Percentiles rank a stretch among this genome's conserved stretches.
Conservation (phyloP, 371 early-diverging fungal species). For the Neoconidiobolus thromboides region DNA sequence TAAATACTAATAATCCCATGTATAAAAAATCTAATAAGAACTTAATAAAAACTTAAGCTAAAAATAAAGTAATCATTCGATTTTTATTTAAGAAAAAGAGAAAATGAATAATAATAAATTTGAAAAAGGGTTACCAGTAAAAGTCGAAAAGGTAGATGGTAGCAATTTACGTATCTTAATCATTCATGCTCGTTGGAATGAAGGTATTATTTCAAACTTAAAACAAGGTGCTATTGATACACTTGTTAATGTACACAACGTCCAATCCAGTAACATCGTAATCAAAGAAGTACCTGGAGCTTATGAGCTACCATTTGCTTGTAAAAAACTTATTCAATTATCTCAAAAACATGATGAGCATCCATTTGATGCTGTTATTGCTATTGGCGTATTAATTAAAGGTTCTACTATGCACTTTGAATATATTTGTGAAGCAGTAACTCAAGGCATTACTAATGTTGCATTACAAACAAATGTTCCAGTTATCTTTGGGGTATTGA, state of each 20-base stretch:
- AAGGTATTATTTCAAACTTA: constrained; percentile 54
- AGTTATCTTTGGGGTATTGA: constrained; percentile 88
- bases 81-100: too few species aligned
- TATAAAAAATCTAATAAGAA: too few species aligned
- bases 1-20: too few species aligned
- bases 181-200: constrained; percentile 90
- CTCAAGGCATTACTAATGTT: constrained; percentile 81
- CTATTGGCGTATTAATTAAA: constrained; percentile 91
- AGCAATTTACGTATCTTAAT: constrained; percentile 52
- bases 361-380: constrained; percentile 75
- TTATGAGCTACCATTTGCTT: constrained; percentile 86
- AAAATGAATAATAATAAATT: too few species aligned
- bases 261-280: constrained; percentile 46
- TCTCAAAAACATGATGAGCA: constrained; percentile 25
- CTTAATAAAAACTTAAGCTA: too few species aligned
- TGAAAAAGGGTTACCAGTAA: neutral
- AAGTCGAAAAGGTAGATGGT: constrained; percentile 34
- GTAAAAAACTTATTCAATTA: constrained; percentile 48
- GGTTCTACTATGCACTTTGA: constrained; percentile 95
- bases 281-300: constrained; percentile 74
- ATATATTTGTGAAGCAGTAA: constrained; percentile 83
- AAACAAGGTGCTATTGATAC: constrained; percentile 38
- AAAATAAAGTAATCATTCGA: too few species aligned
- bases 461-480: constrained; percentile 74
- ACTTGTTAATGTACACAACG: constrained; percentile 25